These are phyloP conservation scores for Taxillus chinensis DNA, from an alignment of 164 flowering plant species.

Conservation along the genomic window DNA sequence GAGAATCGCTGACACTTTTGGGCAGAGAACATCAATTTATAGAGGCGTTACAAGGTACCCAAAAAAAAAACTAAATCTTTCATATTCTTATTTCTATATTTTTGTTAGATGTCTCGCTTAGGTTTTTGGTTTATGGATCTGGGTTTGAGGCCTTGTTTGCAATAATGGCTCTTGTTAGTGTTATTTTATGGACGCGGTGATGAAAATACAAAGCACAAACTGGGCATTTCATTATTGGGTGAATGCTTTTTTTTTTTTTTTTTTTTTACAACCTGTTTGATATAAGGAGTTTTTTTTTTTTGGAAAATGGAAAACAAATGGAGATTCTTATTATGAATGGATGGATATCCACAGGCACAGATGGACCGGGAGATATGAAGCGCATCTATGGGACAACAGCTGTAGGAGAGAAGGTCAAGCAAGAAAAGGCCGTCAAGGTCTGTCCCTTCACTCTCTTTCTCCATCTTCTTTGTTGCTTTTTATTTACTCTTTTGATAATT, in stretches of 20 bases:
- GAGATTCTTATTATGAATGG: background rate
- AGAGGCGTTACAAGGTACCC: conserved; percentile 82
- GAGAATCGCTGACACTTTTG: conserved; percentile 64
- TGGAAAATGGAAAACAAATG: no score
- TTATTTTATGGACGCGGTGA: no score
- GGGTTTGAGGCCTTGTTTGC: no score
- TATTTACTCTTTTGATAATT: background rate
- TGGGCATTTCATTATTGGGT: no score
- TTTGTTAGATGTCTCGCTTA: no score
- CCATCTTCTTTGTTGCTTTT: background rate
- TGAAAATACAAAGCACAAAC: no score
- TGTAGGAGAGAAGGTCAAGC: conserved; percentile 91
- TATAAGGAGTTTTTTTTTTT: no score
- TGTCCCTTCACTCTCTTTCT: background rate
- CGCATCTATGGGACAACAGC: conserved; percentile 98
- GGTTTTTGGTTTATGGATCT: no score
- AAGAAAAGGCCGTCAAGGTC: conserved; percentile 95
- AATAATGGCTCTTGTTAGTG: no score
- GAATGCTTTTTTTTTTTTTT: no score
- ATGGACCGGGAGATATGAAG: conserved; percentile 95
- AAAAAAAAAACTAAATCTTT: background rate
- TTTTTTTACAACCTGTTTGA: no score
- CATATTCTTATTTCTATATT: no score
- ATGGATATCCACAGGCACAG: conserved; percentile 40
- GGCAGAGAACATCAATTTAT: conserved; percentile 86